Base-by-base conservation (phyloP, 2,329 filamentous ascomycete species). In the Trichoderma sp. region DNA sequence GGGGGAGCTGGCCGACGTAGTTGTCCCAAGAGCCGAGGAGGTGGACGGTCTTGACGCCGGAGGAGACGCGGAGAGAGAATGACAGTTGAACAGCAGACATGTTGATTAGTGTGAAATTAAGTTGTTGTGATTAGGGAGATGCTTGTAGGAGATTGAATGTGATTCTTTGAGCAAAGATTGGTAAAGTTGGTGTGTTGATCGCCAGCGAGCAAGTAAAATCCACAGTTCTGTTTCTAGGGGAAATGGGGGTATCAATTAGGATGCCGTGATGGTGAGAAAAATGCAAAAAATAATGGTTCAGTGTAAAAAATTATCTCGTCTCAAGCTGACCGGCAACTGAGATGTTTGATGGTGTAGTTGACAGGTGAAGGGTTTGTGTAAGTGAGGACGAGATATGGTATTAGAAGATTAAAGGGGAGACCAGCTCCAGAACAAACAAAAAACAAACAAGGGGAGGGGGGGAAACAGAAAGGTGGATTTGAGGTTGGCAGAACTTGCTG, bases 1-100 rank as follows among this genome's bases (percentile, higher is more conserved):
- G 90, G 64, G 94, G 94, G 74, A 97, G 91, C 81, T 97, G 94
- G 71, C 92, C 92, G 72, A 87, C 84, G 86, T 99, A 99, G 85
- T 91, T 91, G 84, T 99, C 95, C 94, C 94, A 99, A 72, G 94
- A 98, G 75, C 94, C 94, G 81, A 98, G 90, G 72, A 99, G 86
- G 78, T 98, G 94, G 77, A 97, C 94, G 75, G 93, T 94, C 88
- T 97, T 97, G 86, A 96, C 92, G 82, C 93, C 92, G 77, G 92
- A 88, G 76, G 93, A 97, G 78, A 96, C 96, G 83, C 93, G 92
- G 79, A 98, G 91, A 79, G 90, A 90, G 83, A 98, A 98, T 77
- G 93, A 94, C 72, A 97, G 89, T 82, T 97, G 94, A 81, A 95
- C 88, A 78, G 92, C 84, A 80, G 93, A 89, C 92, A 96, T 96